Conservation (phyloP, 139 green algal genomes). For the Pleodorina starrii region DNA sequence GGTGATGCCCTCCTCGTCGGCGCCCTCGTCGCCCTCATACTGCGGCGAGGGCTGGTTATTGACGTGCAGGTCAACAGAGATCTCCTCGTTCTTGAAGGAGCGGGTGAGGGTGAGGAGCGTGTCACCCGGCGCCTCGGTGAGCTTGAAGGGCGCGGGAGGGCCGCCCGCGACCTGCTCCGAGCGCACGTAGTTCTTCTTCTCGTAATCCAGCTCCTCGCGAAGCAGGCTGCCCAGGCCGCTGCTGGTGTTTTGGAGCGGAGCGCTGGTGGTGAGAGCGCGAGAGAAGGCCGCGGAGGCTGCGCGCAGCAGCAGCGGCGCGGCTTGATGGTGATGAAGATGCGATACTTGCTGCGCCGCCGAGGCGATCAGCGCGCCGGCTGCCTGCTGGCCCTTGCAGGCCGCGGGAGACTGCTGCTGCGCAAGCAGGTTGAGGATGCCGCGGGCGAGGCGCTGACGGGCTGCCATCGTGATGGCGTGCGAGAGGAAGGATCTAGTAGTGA, state of each 20-base stretch:
- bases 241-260: neutral
- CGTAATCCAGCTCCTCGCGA: constrained; percentile 57
- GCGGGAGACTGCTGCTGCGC: neutral
- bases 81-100: constrained; percentile 59
- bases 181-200: constrained; percentile 60
- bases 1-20: constrained; percentile 21
- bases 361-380: neutral
- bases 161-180: constrained; percentile 52
- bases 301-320: constrained; percentile 30
- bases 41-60: constrained; percentile 56
- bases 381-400: neutral
- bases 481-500: too few species aligned
- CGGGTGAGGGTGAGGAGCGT: constrained; percentile 66
- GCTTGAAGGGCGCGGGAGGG: constrained; percentile 66
- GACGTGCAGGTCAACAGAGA: constrained; percentile 68
- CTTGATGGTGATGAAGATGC: neutral
- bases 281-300: neutral
- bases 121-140: constrained; percentile 67
- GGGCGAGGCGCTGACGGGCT: neutral
- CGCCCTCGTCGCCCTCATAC: constrained; percentile 43
- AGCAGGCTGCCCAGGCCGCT: constrained; percentile 31
- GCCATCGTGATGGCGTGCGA: constrained; percentile 23
- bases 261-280: constrained; percentile 8
- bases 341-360: constrained; percentile 11
- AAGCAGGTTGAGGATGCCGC: constrained; percentile 27